phyloP scores from a whole-genome alignment of 768 basidiomycete species.

The Russula dissimulans region DNA sequence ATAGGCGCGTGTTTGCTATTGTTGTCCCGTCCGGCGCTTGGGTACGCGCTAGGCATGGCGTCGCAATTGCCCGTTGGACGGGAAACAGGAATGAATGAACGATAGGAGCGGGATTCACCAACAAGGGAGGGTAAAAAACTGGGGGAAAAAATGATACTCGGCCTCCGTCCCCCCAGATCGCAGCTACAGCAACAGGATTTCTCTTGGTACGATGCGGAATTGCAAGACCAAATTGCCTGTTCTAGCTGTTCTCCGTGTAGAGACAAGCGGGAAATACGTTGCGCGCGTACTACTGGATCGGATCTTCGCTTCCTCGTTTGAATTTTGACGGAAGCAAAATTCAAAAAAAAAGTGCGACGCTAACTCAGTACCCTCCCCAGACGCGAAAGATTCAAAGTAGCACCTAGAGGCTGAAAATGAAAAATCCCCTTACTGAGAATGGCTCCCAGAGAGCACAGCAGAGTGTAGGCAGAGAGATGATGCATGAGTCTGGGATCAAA shows the following conservation, averaged over 20 bases:
- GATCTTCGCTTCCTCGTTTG: slow-evolving; percentile 13
- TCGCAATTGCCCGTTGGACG: too few species aligned
- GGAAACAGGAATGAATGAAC: background rate
- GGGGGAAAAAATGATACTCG: background rate
- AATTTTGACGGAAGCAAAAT: slow-evolving; percentile 6
- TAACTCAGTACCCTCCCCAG: background rate
- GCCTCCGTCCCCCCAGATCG: background rate
- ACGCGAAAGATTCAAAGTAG: background rate
- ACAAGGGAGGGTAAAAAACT: background rate
- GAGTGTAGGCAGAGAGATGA: background rate
- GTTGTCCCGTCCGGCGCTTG: background rate
- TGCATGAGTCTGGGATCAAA: background rate
- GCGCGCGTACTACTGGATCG: background rate
- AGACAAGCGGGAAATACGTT: background rate
- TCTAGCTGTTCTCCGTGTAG: background rate
- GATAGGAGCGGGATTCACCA: background rate
- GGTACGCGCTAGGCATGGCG: background rate
- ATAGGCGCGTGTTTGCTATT: slow-evolving; percentile 4
- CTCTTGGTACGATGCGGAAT: background rate
- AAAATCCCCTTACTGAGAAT: background rate
- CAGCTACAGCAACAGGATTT: background rate
- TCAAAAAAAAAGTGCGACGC: background rate
- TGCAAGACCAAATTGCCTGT: background rate
- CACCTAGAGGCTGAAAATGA: background rate
- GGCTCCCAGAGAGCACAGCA: background rate